A percentile compares a stretch with the other conserved stretches of the same genome.
Conservation (phyloP, 2,329 filamentous ascomycete genomes). For the Acrodontium crateriforme region DNA sequence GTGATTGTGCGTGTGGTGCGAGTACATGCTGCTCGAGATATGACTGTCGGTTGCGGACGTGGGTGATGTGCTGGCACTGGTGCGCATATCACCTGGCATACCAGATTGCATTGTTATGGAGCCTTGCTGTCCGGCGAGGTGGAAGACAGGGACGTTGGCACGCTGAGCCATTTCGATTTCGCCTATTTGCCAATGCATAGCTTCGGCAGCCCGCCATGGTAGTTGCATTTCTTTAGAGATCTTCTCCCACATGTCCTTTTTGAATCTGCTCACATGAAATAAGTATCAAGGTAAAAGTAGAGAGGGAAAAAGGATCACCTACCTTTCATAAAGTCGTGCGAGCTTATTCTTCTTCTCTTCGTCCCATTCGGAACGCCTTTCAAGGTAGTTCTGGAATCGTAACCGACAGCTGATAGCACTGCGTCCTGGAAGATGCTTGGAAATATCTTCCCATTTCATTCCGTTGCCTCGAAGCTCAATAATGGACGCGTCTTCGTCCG, state of each 20-base stretch:
- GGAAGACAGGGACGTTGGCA: slow-evolving; percentile 78
- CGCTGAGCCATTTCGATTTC: slow-evolving; percentile 87
- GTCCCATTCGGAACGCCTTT: slow-evolving; percentile 86
- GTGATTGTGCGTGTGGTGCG: slow-evolving; percentile 20
- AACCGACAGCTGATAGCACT: slow-evolving; percentile 89
- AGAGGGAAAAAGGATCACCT: slow-evolving; percentile 22
- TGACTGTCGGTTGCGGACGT: slow-evolving; percentile 5
- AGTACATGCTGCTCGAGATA: slow-evolving; percentile 5
- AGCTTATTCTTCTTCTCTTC: slow-evolving; percentile 97
- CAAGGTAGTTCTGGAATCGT: slow-evolving; percentile 95
- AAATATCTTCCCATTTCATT: slow-evolving; percentile 99
- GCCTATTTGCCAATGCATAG: slow-evolving; percentile 96
- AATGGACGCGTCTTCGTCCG: slow-evolving; percentile 84
- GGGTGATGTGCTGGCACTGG: slow-evolving; percentile 17
- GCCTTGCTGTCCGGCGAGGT: slow-evolving; percentile 28
- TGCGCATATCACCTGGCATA: slow-evolving; percentile 7
- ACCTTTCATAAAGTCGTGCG: slow-evolving; percentile 90
- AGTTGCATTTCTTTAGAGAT: slow-evolving; percentile 90
- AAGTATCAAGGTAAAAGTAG: neutral
- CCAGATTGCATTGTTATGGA: slow-evolving; percentile 7
- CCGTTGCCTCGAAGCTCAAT: slow-evolving; percentile 79
- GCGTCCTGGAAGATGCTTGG: slow-evolving; percentile 74
- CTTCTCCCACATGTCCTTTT: slow-evolving; percentile 94
- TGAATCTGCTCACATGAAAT: slow-evolving; percentile 60
- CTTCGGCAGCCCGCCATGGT: slow-evolving; percentile 89